phyloP scores from a whole-genome alignment of 179 eudicot species.

The Pouteria campechiana region DNA sequence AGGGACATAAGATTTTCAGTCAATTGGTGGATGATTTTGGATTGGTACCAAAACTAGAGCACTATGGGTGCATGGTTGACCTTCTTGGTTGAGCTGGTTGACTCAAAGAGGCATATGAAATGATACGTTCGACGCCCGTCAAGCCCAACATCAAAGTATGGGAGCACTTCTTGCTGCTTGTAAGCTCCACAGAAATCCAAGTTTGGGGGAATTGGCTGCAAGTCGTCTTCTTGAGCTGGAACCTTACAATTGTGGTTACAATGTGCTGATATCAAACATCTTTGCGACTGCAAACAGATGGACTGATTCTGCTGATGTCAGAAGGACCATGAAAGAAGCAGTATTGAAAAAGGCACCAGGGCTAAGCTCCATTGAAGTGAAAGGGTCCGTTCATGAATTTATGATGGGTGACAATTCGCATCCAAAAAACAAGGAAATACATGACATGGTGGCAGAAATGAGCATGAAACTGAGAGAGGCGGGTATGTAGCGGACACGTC shows the following conservation, averaged over 20 bases:
- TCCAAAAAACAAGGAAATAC: slow-evolving; percentile 6
- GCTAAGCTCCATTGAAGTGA: slow-evolving; percentile 35
- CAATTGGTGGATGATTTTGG: slow-evolving; percentile 28
- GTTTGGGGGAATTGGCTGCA: slow-evolving; percentile 26
- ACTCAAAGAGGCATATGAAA: slow-evolving; percentile 22
- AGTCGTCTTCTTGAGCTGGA: slow-evolving; percentile 25
- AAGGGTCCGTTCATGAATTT: slow-evolving; percentile 25
- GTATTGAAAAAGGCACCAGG: slow-evolving; percentile 31
- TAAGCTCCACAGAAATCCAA: slow-evolving; percentile 20
- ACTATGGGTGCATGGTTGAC: slow-evolving; percentile 44
- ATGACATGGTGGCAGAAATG: slow-evolving; percentile 13
- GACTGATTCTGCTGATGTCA: slow-evolving; percentile 25
- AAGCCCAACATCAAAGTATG: slow-evolving; percentile 44
- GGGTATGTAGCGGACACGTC: slow-evolving; percentile 19
- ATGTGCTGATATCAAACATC: slow-evolving; percentile 27
- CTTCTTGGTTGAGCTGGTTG: slow-evolving; percentile 39
- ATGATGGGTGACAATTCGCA: slow-evolving; percentile 31
- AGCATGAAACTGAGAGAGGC: slow-evolving; percentile 15
- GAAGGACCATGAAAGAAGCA: slow-evolving; percentile 8
- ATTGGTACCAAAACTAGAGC: slow-evolving; percentile 24
- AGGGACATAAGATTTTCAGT: slow-evolving; percentile 25
- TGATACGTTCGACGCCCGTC: slow-evolving; percentile 18
- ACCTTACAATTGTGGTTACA: slow-evolving; percentile 37
- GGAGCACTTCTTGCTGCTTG: slow-evolving; percentile 39
- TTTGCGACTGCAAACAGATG: slow-evolving; percentile 35